Evolutionary conservation across 2,329 filamentous ascomycete species (phyloP).

Genomic region (Fusarium nodosum): DNA sequence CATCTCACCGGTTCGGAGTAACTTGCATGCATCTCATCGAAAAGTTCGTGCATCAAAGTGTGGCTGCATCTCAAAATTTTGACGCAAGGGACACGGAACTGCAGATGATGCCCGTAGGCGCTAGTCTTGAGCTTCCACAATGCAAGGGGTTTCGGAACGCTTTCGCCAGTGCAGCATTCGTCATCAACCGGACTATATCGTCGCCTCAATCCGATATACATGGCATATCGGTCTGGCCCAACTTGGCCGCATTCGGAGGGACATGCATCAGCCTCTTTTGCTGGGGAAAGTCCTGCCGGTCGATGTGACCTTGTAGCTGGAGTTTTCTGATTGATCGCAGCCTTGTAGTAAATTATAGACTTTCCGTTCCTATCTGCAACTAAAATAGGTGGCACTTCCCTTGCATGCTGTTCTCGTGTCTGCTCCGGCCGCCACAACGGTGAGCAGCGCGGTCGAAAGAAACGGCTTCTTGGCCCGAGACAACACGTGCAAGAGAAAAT

Average conservation of each 20-base stretch:
- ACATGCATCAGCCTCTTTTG: slow-evolving; percentile 23
- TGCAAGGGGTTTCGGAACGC: slow-evolving; percentile 41
- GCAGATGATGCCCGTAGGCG: slow-evolving; percentile 5
- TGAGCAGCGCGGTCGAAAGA: not conserved
- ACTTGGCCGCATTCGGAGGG: slow-evolving; percentile 31
- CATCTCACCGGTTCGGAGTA: slow-evolving; percentile 36
- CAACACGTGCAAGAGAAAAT: slow-evolving; percentile 27
- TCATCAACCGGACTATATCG: not conserved
- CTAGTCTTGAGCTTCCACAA: slow-evolving; percentile 20
- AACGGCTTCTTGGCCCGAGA: slow-evolving; percentile 25
- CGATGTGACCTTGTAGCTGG: slow-evolving; percentile 11
- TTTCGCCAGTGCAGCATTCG: slow-evolving; percentile 21
- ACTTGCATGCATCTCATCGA: slow-evolving; percentile 30
- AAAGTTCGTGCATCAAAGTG: slow-evolving; percentile 25
- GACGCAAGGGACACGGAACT: slow-evolving; percentile 29
- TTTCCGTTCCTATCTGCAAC: slow-evolving; percentile 1
- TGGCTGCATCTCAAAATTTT: slow-evolving; percentile 34
- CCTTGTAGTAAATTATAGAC: not conserved
- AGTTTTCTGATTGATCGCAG: slow-evolving; percentile 18
- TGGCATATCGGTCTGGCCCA: slow-evolving; percentile 1
- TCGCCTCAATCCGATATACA: slow-evolving; percentile 14
- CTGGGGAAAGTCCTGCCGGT: slow-evolving; percentile 8
- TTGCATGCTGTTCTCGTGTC: slow-evolving; percentile 34
- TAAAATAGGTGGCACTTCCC: slow-evolving; percentile 5
- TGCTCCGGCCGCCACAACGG: slow-evolving; percentile 15